Evolutionary conservation across 495 filamentous ascomycete genomes (phyloP), one percentile per base, ranked within the genome.

Genomic region (Aspergillus campestris): DNA sequence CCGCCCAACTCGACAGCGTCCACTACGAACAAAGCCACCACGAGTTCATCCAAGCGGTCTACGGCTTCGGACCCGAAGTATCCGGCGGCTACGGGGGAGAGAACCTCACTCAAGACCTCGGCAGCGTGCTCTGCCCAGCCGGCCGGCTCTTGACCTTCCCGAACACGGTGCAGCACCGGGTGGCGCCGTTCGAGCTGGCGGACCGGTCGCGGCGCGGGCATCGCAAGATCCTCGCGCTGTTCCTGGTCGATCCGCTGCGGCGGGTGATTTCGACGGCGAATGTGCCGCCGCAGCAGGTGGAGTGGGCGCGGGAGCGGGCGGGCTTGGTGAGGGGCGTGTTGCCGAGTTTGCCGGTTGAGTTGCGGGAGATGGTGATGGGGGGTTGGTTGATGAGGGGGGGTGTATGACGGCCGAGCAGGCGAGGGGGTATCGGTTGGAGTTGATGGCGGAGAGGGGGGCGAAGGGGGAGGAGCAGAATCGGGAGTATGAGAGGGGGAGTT

Each of bases 211-310:
- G 69, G 48, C 70, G 72, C 0, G 78, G 78, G 6, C 75, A 81
- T 45, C 55, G 73, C 7, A 72, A 75, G 42, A 73, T 81, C 46
- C 59, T 82, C 2, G 75, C 72, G 0, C 50, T 82, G 11, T 82
- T 72, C 54, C 60, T 84, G 3, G 69, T 84, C 3, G 76, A 81
- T 53, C 79, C 79, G 0, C 41, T 66, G 34, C 45, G 52, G 10
- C 66, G 68, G 1, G 64, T 83, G 41, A 67, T 78, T 10, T 73
- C 66, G 0, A 75, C 79, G 1, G 70, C 72, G 1, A 75, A 78
- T 50, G 71, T 83, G 0, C 77, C 79, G 2, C 77, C 78, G 5
- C 78, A 74, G 44, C 54, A 67, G 30, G 48, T 68, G 9, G 50
- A 62, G 5, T 75, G 73, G 61, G 59, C 60, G 45, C 38, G 48